These are phyloP conservation scores for Rhodotorula sp. DNA, from an alignment of 1,284 basidiomycete genomes.

Conservation along the genomic window DNA sequence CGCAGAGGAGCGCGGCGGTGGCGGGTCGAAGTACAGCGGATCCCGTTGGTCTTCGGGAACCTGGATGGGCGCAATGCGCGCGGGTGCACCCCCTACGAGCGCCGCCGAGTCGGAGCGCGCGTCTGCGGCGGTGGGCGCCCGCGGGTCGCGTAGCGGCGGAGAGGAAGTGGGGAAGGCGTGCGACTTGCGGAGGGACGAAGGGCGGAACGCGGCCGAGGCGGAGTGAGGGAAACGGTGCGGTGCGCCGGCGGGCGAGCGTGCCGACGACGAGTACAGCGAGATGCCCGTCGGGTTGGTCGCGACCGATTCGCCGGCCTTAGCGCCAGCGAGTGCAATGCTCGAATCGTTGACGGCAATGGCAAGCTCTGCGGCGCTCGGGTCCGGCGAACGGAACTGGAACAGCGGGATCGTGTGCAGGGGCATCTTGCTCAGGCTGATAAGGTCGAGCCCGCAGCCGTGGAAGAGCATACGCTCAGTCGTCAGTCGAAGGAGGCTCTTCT, in stretches of 20 bases:
- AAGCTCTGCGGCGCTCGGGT: conserved; percentile 14
- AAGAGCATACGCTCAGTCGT: conserved; percentile 96
- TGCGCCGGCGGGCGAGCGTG: conserved; percentile 9
- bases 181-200: conserved; percentile 8
- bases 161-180: neutral
- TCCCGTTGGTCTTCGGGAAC: conserved; percentile 40
- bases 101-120: neutral
- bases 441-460: conserved; percentile 86
- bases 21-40: conserved; percentile 41
- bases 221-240: neutral
- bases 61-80: conserved; percentile 2
- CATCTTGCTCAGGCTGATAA: conserved; percentile 87
- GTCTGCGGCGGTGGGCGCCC: neutral
- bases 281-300: neutral
- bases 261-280: neutral
- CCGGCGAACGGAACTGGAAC: conserved; percentile 46
- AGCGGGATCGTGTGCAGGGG: conserved; percentile 77
- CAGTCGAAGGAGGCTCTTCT: conserved; percentile 82
- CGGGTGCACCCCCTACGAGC: neutral
- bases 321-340: neutral
- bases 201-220: neutral
- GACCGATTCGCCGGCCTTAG: neutral
- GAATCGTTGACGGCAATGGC: conserved; percentile 1
- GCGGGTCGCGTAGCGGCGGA: conserved; percentile 6
- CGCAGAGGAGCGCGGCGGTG: neutral